Evolutionary conservation across 2,329 filamentous ascomycete genomes (phyloP).

Genomic region (Pseudocercospora cruenta): DNA sequence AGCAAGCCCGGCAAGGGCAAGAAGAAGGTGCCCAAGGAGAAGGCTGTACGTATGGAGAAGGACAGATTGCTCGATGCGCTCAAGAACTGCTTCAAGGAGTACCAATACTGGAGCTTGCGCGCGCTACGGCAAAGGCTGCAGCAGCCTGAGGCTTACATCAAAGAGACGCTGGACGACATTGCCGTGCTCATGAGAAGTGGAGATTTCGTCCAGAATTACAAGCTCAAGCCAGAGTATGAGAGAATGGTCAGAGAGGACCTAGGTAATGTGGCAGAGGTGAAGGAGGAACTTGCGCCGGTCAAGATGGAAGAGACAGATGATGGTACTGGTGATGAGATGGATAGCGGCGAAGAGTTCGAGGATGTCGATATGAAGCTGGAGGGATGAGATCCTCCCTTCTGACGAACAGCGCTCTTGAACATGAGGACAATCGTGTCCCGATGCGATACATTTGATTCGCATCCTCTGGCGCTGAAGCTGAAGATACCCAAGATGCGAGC

Average conservation of each 20-base stretch:
- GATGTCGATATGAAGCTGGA: conserved; percentile 39
- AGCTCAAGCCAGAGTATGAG: conserved; percentile 72
- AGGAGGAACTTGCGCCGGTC: conserved; percentile 51
- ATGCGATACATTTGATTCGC: background rate
- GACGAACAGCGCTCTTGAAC: background rate
- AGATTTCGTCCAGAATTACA: conserved; percentile 83
- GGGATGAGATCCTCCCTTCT: background rate
- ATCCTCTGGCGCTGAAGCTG: background rate
- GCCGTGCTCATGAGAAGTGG: conserved; percentile 82
- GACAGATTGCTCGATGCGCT: conserved; percentile 86
- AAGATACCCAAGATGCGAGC: background rate
- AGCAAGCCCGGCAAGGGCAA: conserved; percentile 35
- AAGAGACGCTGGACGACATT: conserved; percentile 79
- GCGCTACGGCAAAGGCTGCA: conserved; percentile 74
- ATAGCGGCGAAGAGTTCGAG: conserved; percentile 58
- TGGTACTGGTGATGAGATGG: conserved; percentile 41
- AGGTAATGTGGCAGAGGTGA: conserved; percentile 50
- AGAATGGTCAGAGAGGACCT: conserved; percentile 57
- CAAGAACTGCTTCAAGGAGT: conserved; percentile 80
- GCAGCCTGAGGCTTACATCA: conserved; percentile 92
- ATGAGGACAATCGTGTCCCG: background rate
- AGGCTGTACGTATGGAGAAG: conserved; percentile 86
- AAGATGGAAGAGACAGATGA: conserved; percentile 46
- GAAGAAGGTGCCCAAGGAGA: conserved; percentile 64
- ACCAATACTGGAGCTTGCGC: conserved; percentile 93